Base-by-base conservation (phyloP, 1,139 yeast genomes). In the Hemisphaericaspora xylofermentans region DNA sequence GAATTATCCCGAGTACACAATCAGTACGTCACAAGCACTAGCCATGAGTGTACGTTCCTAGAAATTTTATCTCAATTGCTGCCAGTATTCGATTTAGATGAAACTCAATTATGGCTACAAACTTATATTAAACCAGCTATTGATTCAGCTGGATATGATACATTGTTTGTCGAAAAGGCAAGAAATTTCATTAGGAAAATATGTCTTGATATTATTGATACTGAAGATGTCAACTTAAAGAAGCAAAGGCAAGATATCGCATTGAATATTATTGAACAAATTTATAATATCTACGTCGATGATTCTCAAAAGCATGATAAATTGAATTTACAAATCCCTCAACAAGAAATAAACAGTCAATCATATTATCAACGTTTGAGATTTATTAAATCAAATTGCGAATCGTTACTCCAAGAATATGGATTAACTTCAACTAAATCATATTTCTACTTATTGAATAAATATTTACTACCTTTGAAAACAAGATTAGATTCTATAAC, bases 41-140 rank as follows among this genome's bases (percentile, higher is more conserved):
- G 58, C 2, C 60, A 68, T 33, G 79, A 77, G 47, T 62, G 62
- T 8, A 50, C 66, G 34, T 82, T 83, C 50, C 53, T 82, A 14
- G 71, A 71, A 36, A 61, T 76, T 3, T 63, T 83, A 14, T 58
- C 43, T 43, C 62, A 47, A 51, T 68, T 57, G 45, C 67, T 43
- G 69, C 74, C 53, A 44, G 72, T 56, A 42, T 74, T 73, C 9
- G 65, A 65, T 41, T 52, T 56, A 16, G 66, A 69, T 1, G 75
- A 75, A 35, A 59, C 78, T 9, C 53, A 56, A 29, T 56, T 68
- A 19, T 84, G 88, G 88, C 64, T 79, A 39, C 63, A 64, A 34
- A 66, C 75, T n/a, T 75, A 78, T 50, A 57, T 74, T 8, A 63
- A 64, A 17, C 78, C 82, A 0, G 83, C 86, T 0, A 63, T 82